phyloP scores from a whole-genome alignment of 2,329 filamentous ascomycete species.

The Lasiodiplodia hormozganensis region DNA sequence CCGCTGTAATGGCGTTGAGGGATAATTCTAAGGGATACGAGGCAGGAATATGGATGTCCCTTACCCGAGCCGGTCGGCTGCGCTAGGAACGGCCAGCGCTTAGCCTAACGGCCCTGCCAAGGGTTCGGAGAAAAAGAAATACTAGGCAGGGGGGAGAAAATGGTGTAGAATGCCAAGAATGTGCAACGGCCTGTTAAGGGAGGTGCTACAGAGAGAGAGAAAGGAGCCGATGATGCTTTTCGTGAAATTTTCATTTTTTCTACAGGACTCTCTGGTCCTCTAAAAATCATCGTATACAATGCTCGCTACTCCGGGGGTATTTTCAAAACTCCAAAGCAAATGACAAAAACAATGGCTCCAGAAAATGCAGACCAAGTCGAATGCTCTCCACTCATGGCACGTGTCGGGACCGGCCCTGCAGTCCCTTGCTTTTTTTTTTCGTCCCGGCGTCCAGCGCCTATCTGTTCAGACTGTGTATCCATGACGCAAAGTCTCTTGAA shows the following conservation, averaged over 20 bases:
- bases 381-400: background rate
- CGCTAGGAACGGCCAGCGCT: background rate
- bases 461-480: slow-evolving; percentile 12
- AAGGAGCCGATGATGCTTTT: background rate
- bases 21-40: background rate
- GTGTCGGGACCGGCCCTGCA: background rate
- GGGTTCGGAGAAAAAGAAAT: background rate
- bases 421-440: background rate
- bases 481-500: slow-evolving; percentile 15
- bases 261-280: background rate
- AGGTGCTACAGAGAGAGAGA: background rate
- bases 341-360: background rate
- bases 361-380: background rate
- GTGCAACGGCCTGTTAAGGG: background rate
- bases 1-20: background rate
- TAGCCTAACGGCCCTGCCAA: slow-evolving; percentile 5
- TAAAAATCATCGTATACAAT: background rate
- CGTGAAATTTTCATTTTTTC: background rate
- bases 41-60: background rate
- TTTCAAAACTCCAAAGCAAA: background rate
- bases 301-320: background rate
- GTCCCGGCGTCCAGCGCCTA: background rate
- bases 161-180: background rate
- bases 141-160: background rate
- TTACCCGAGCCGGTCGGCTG: background rate